A percentile compares a stretch with the other conserved stretches of the same genome.
These are phyloP conservation scores for Sugiyamaella floridensis DNA, from an alignment of 805 yeast genomes.

Conservation along the genomic window DNA sequence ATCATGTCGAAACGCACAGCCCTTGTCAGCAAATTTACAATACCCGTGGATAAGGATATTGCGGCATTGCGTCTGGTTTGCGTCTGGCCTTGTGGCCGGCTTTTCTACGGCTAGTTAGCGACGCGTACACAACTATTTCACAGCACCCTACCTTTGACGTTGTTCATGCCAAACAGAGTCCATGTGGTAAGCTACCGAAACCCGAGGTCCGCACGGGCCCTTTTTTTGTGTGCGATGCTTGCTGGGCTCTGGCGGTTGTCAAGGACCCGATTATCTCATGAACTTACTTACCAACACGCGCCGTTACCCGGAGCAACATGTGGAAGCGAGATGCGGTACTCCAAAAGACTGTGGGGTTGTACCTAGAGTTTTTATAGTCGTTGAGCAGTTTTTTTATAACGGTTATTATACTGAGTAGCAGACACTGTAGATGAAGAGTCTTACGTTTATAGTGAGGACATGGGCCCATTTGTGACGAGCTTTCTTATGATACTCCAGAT, in stretches of 20 bases:
- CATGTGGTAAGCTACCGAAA: neutral
- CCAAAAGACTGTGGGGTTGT: no score
- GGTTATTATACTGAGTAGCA: no score
- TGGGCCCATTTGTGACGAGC: no score
- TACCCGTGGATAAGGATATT: slow-evolving; percentile 80
- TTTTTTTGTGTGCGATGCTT: neutral
- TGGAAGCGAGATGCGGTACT: no score
- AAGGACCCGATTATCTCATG: neutral
- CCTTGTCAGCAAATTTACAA: slow-evolving; percentile 81
- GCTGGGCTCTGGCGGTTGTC: neutral
- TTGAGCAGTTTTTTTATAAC: no score
- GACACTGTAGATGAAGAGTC: no score
- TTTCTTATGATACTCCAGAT: no score
- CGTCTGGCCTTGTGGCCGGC: slow-evolving; percentile 7
- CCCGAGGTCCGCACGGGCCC: neutral
- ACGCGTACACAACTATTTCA: neutral
- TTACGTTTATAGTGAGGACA: no score
- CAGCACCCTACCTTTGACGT: neutral
- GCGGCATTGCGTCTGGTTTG: slow-evolving; percentile 54
- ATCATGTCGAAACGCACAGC: slow-evolving; percentile 76
- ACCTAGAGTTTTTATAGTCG: no score
- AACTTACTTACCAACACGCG: neutral
- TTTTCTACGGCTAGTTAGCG: neutral
- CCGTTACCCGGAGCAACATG: neutral
- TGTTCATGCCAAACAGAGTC: slow-evolving; percentile 1